Evolutionary conservation across 345 rosid genomes (phyloP), one percentile per base, ranked within the genome.

Genomic region (Melaleuca alternifolia): DNA sequence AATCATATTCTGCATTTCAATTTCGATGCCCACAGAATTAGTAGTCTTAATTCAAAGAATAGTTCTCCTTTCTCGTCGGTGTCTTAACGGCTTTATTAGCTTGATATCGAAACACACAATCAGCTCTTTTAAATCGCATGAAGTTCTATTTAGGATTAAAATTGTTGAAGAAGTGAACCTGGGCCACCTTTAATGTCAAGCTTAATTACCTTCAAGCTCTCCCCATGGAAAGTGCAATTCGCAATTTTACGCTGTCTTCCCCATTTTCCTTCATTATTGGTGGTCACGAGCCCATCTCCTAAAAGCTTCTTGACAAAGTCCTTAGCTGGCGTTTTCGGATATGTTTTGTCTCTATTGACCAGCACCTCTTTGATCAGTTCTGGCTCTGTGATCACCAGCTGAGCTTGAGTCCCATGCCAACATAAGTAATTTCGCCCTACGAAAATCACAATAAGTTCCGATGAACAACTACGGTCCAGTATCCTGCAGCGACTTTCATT

Each of bases 141-240:
- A 54, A 54, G 59, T 54, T 54, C 11, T 54, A 54, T 54, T 54
- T 10, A 54, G 9, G 59, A 54, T 23, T 21, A 11, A 54, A 54
- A 8, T 54, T 21, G 57, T 23, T 54, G 57, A 8, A 54, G 57
- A 3, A 20, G 57, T 21, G 57, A 54, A 54, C 26, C 4, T 21
- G 24, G 57, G 21, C 9, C 24, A 23, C 59, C 59, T 54, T 54
- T 23, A 54, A 10, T 1, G n/a, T 23, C n/a, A 21, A 21, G 59
- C 59, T 54, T 4, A 54, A 21, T 21, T 54, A 54, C 93, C 83
- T 87, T 91, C 85, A 93, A 88, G 89, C 88, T 83, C 51, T 92
- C 92, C 7, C 91, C 89, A 86, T 90, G 92, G 86, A 93, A 93
- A 61, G 91, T 91, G 52, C 88, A 88, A 84, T 89, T 90, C 33